Evolutionary conservation across 2,329 filamentous ascomycete genomes (phyloP), one percentile per base, ranked within the genome.

Genomic region (Pseudocercospora macadamiae): DNA sequence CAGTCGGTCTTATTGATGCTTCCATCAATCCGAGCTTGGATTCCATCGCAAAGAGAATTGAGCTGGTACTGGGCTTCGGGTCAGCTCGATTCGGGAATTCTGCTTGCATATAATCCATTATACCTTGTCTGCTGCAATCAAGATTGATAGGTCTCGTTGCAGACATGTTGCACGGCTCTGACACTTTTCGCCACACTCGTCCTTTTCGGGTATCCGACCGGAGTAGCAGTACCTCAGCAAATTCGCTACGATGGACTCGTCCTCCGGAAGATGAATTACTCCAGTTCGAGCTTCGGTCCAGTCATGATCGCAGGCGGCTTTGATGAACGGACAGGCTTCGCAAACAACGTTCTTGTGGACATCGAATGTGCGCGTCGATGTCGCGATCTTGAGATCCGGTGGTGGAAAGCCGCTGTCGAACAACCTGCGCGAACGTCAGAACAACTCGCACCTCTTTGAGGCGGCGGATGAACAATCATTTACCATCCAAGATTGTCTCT

Each of bases 331-430:
- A 7, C 21, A 48, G 21, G 48, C 54, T 19, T 49, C 30, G 9
- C 58, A 60, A 21, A 60, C 49, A n/a, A 60, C 34, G 10, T 4
- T 37, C 45, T 60, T 60, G 32, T 60, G 58, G 10, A 60, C 58
- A 32, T 54, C 47, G 42, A 57, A 57, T 3, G 37, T 42, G 18
- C 14, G n/a, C 9, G 6, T n/a, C 16, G 16, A 12, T 23, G 37
- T n/a, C 37, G 9, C 8, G 21, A 42, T n/a, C 37, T 42, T 18
- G 37, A 42, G 14, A 18, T 21, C 37, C 10, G 37, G 7, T 2
- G n/a, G n/a, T 12, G 6, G 12, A 6, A 6, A 12, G 28, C 28
- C 28, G 12, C 28, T 32, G 28, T 32, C 28, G 6, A 32, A 12
- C 28, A 32, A 7, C 28, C 28, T 32, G 28, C n/a, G n/a, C n/a